Evolutionary conservation across 2,329 filamentous ascomycete genomes (phyloP).

Genomic region (Hawksworthiomyces lignivorus): DNA sequence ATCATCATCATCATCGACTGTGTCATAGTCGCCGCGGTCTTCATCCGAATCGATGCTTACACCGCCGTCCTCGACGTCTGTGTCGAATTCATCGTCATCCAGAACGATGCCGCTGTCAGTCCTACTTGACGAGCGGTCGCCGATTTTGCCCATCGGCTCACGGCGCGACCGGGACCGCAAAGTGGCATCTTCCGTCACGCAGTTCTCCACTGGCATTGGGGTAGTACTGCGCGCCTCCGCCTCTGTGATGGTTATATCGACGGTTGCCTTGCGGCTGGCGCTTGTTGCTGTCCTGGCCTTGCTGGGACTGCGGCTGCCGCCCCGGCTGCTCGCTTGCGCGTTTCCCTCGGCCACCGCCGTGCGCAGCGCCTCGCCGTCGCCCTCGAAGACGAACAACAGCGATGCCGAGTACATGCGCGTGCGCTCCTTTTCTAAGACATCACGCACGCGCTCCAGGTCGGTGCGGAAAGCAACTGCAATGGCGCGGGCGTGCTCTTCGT

Average conservation of each 20-base stretch:
- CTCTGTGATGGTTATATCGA: too few relatives aligned
- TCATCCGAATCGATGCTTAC: slow-evolving; percentile 38
- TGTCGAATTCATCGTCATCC: slow-evolving; percentile 32
- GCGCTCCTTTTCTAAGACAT: slow-evolving; percentile 47
- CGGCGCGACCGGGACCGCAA: slow-evolving; percentile 8
- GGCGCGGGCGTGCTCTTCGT: slow-evolving; percentile 47
- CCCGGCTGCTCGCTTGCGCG: slow-evolving; percentile 26
- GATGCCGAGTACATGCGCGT: slow-evolving; percentile 58
- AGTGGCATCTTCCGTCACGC: slow-evolving; percentile 6
- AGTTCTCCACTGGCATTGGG: slow-evolving; percentile 8
- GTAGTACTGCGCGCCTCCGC: slow-evolving; percentile 1
- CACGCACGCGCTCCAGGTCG: slow-evolving; percentile 45
- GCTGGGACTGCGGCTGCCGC: too few relatives aligned
- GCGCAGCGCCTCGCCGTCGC: slow-evolving; percentile 48
- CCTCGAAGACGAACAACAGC: slow-evolving; percentile 57
- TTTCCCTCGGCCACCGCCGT: slow-evolving; percentile 46
- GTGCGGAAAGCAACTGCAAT: slow-evolving; percentile 46
- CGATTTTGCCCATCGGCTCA: slow-evolving; percentile 15
- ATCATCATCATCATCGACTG: slow-evolving; percentile 29
- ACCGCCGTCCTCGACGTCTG: slow-evolving; percentile 40
- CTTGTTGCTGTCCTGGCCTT: slow-evolving; percentile 28
- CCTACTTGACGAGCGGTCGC: slow-evolving; percentile 30
- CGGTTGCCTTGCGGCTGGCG: too few relatives aligned
- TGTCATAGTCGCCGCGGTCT: slow-evolving; percentile 23
- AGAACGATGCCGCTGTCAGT: slow-evolving; percentile 51